phyloP scores from a whole-genome alignment of 2,329 filamentous ascomycete species.

The Emergomyces africanus region DNA sequence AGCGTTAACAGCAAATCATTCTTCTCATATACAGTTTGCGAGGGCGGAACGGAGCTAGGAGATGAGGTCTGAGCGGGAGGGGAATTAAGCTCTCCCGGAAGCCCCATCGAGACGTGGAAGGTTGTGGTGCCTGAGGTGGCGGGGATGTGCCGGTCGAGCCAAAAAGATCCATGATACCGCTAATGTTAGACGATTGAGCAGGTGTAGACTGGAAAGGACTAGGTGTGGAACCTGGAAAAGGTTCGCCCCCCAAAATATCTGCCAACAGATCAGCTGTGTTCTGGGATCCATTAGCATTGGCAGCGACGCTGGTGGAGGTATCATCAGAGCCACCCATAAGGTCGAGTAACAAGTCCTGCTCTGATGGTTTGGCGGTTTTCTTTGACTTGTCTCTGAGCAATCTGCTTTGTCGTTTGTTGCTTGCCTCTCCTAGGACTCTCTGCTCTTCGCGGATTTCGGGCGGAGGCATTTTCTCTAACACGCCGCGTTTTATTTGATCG shows the following conservation, averaged over 20 bases:
- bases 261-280: conserved; percentile 80
- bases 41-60: conserved; percentile 35
- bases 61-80: conserved; percentile 34
- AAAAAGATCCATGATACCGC: conserved; percentile 88
- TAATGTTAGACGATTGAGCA: conserved; percentile 40
- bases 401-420: conserved; percentile 47
- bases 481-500: conserved; percentile 74
- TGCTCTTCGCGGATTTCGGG: conserved; percentile 96
- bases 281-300: conserved; percentile 43
- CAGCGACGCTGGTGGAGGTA: conserved; percentile 45
- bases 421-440: conserved; percentile 71
- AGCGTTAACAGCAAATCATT: conserved; percentile 74
- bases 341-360: conserved; percentile 83
- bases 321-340: conserved; percentile 73
- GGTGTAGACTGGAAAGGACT: conserved; percentile 44
- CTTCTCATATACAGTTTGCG: conserved; percentile 68
- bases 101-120: conserved; percentile 34
- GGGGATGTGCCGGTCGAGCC: conserved; percentile 35
- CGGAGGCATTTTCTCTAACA: conserved; percentile 94
- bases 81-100: conserved; percentile 38
- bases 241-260: conserved; percentile 71
- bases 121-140: conserved; percentile 36
- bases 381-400: conserved; percentile 61
- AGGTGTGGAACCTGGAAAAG: conserved; percentile 38
- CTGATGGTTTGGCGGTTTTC: conserved; percentile 65